Evolutionary conservation across 2,329 filamentous ascomycete species (phyloP).

Genomic region (Fusarium poae): DNA sequence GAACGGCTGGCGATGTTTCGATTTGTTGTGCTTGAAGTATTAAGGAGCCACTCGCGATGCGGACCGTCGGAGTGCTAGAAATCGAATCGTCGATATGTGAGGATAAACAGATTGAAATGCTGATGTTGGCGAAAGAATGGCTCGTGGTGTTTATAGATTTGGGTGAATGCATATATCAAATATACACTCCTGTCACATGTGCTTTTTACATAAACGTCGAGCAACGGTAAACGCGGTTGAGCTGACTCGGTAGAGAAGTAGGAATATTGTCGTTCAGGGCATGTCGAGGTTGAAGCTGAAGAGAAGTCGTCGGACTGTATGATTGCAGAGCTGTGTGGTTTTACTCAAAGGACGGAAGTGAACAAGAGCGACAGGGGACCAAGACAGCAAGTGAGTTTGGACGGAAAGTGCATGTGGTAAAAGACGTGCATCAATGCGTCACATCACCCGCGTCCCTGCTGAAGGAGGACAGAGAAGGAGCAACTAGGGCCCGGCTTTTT

Average conservation of each 20-base stretch:
- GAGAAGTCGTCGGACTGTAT: slow-evolving; percentile 6
- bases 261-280: slow-evolving; percentile 4
- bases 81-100: slow-evolving; percentile 9
- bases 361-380: slow-evolving; percentile 40
- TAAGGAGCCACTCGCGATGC: slow-evolving; percentile 2
- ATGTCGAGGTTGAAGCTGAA: slow-evolving; percentile 8
- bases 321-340: slow-evolving; percentile 27
- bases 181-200: slow-evolving; percentile 9
- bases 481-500: slow-evolving; percentile 19
- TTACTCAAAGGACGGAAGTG: slow-evolving; percentile 29
- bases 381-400: slow-evolving; percentile 26
- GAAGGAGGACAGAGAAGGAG: slow-evolving; percentile 35
- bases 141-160: slow-evolving; percentile 8
- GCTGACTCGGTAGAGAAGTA: not conserved
- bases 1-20: not conserved
- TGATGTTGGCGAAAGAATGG: slow-evolving; percentile 13
- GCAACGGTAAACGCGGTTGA: slow-evolving; percentile 8
- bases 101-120: slow-evolving; percentile 14
- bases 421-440: slow-evolving; percentile 39
- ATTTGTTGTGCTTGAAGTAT: slow-evolving; percentile 9
- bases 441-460: slow-evolving; percentile 38
- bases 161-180: not conserved
- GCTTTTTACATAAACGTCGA: slow-evolving; percentile 8
- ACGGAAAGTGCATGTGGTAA: slow-evolving; percentile 41
- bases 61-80: not conserved